Evolutionary conservation across 805 yeast species (phyloP).

Genomic region (Saccharomyces jurei): DNA sequence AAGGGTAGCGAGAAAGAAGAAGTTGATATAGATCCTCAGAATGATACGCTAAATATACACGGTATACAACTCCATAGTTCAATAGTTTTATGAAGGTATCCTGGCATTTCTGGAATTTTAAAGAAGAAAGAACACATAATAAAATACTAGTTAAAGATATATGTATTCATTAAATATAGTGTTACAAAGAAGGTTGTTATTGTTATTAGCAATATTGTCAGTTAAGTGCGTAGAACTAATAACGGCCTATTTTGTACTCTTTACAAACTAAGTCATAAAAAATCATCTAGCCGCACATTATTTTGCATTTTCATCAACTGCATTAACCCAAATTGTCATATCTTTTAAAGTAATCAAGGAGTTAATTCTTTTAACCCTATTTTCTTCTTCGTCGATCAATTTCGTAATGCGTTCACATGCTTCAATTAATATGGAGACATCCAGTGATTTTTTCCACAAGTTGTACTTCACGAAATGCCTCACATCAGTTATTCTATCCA

Average conservation of each 20-base stretch:
- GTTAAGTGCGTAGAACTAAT: background rate
- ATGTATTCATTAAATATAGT: background rate
- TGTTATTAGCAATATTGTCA: too few species aligned
- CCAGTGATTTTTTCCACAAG: constrained; percentile 38
- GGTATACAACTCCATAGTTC: too few species aligned
- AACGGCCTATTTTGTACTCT: background rate
- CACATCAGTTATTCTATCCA: constrained; percentile 48
- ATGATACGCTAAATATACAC: too few species aligned
- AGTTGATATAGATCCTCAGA: too few species aligned
- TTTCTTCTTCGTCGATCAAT: constrained; percentile 53
- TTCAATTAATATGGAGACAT: constrained; percentile 56
- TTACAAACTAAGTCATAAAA: background rate
- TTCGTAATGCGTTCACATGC: constrained; percentile 64
- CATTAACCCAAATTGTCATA: constrained; percentile 55
- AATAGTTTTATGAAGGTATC: background rate
- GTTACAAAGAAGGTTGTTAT: too few species aligned
- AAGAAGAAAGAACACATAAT: background rate
- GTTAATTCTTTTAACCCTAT: constrained; percentile 45
- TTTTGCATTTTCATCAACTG: constrained; percentile 30
- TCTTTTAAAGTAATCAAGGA: constrained; percentile 55
- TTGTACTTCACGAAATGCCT: constrained; percentile 63
- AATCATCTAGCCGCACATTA: background rate
- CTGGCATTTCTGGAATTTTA: background rate
- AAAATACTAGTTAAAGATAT: background rate
- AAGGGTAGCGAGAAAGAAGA: too few species aligned